Conservation (phyloP, 345 rosid genomes). For the Populus nigra region DNA sequence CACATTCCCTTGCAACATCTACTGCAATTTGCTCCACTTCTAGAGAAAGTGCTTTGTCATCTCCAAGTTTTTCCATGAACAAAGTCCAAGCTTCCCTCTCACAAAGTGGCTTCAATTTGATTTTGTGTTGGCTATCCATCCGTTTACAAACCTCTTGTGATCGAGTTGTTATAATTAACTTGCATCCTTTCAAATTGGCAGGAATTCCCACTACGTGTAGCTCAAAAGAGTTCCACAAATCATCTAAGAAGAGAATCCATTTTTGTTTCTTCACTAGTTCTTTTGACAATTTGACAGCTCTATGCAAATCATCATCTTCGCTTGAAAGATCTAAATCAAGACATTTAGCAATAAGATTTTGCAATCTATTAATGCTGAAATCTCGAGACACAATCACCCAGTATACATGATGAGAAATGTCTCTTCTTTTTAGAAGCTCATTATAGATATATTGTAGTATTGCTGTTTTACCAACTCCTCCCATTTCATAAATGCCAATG, state of each 20-base stretch:
- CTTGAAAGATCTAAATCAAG: too few relatives aligned
- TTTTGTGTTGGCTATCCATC: background rate
- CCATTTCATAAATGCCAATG: background rate
- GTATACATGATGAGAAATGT: background rate
- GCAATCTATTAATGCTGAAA: background rate
- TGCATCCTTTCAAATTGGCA: too few relatives aligned
- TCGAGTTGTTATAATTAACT: too few relatives aligned
- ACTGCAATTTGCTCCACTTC: background rate
- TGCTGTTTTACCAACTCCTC: background rate
- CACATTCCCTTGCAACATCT: background rate
- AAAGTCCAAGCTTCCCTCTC: background rate
- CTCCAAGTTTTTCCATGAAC: background rate
- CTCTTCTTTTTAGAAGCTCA: background rate
- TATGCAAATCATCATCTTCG: too few relatives aligned
- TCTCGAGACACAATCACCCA: background rate
- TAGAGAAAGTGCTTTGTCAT: background rate
- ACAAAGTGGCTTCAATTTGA: background rate
- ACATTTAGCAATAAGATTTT: too few relatives aligned
- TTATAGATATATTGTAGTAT: too few relatives aligned
- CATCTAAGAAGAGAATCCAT: too few relatives aligned
- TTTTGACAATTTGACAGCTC: too few relatives aligned
- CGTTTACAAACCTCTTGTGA: background rate
- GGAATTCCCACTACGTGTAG: too few relatives aligned
- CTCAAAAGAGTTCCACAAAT: too few relatives aligned
- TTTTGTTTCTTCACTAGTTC: too few relatives aligned